These are phyloP conservation scores for Canavalia ensiformis DNA, from an alignment of 306 rosid genomes.

Conservation along the genomic window DNA sequence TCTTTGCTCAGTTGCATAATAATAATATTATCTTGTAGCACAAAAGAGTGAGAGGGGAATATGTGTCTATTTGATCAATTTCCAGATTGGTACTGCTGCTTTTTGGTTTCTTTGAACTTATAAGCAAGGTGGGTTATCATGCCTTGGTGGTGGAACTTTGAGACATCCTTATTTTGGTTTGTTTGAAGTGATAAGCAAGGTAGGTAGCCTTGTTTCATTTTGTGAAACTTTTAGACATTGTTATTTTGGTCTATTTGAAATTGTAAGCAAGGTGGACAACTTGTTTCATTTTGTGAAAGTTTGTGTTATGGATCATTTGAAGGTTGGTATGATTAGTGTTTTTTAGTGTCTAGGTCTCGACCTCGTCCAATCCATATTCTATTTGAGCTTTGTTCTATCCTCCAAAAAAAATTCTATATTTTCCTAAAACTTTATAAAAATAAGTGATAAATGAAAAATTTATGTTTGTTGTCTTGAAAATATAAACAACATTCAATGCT, in stretches of 20 bases:
- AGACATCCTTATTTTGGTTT: background rate
- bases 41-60: background rate
- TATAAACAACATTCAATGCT: too few relatives aligned
- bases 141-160: background rate
- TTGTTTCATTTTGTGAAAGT: constrained; percentile 30
- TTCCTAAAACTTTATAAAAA: too few relatives aligned
- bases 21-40: background rate
- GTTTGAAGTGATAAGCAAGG: constrained; percentile 11
- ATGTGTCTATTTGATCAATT: background rate
- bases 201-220: background rate
- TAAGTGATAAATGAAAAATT: too few relatives aligned
- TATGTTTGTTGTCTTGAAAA: too few relatives aligned
- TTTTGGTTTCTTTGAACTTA: background rate
- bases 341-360: background rate
- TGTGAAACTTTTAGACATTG: background rate
- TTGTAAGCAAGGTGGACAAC: background rate
- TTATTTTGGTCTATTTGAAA: constrained; percentile 6
- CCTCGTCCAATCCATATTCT: background rate
- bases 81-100: background rate
- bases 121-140: constrained; percentile 5
- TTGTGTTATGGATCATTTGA: background rate
- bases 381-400: background rate
- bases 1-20: background rate
- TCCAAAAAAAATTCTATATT: too few relatives aligned
- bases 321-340: background rate